Evolutionary conservation across 805 yeast genomes (phyloP).

Genomic region (Kuraishia ogatae): DNA sequence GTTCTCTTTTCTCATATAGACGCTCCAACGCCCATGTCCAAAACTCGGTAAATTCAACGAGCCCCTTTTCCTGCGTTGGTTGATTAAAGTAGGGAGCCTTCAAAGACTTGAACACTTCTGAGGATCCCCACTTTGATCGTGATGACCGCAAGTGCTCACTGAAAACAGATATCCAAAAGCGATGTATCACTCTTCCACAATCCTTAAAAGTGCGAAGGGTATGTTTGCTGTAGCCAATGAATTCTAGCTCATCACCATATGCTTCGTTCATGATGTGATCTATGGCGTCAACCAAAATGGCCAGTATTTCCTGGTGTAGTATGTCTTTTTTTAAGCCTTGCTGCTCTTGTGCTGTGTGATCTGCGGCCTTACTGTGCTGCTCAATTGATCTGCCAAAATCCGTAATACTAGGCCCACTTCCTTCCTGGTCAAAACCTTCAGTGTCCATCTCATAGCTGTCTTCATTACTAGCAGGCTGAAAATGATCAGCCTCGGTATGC

Average conservation of each 20-base stretch:
- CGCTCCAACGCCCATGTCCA: slow-evolving; percentile 41
- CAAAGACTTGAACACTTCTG: slow-evolving; percentile 15
- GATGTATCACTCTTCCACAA: slow-evolving; percentile 30
- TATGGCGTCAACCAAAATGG: slow-evolving; percentile 34
- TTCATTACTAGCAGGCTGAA: not conserved
- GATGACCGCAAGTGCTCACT: slow-evolving; percentile 31
- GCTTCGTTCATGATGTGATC: slow-evolving; percentile 41
- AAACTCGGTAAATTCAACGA: slow-evolving; percentile 34
- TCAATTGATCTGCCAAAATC: too few relatives aligned
- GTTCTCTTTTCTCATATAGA: slow-evolving; percentile 30
- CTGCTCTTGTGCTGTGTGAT: not conserved
- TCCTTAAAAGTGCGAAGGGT: slow-evolving; percentile 27
- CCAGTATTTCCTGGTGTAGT: slow-evolving; percentile 26
- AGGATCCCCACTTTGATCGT: slow-evolving; percentile 11
- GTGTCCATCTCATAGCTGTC: not conserved
- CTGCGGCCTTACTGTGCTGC: too few relatives aligned
- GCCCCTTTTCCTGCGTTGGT: slow-evolving; percentile 22
- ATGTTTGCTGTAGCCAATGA: slow-evolving; percentile 38
- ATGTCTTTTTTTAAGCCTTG: not conserved
- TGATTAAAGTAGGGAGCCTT: slow-evolving; percentile 2
- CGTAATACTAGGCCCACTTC: too few relatives aligned
- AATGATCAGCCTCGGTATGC: not conserved
- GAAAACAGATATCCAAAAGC: slow-evolving; percentile 53
- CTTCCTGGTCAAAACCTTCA: not conserved
- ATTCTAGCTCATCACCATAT: slow-evolving; percentile 48